Evolutionary conservation across 2,329 filamentous ascomycete species (phyloP), one percentile per base, ranked within the genome.

Genomic region (Aureobasidium vineae): DNA sequence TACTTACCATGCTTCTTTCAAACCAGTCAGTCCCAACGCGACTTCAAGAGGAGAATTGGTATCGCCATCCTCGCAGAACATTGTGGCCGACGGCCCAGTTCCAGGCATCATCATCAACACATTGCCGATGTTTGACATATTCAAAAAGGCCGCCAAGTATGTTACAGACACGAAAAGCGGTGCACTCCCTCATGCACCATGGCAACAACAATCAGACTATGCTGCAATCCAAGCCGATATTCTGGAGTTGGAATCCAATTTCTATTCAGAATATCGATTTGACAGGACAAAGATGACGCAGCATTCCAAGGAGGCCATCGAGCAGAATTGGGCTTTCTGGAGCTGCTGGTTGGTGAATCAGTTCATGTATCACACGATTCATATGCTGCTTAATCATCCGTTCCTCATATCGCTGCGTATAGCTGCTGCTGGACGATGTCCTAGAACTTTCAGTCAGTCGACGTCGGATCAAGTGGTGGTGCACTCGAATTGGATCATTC

Each of bases 71-170:
- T 50, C 63, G 3, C 63, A 65, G 28, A 53, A 64, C 23, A 54
- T 64, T 11, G 36, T 53, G 19, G 47, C 61, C 11, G 61, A 64
- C n/a, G 61, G 61, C 8, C 61, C 61, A 5, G 49, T 64, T 16
- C 61, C 61, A 1, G 61, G 61, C 11, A 64, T 64, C 11, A 64
- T 54, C 16, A 38, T 64, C 61, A 64, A 64, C 49, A 64, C 61
- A 15, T 26, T 64, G 19, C 49, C 61, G 1, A 54, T 64, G 61
- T 64, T 64, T 26, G 61, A 64, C 61, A 54, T 54, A 10, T 64
- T 65, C 63, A 56, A 65, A 13, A 65, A 65, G 38, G 52, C 50
- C 31, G 63, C 63, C 21, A 65, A 65, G 31, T 65, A 65, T n/a
- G 33, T 65, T 15, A 47, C 50, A 15, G 52, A 65, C 43, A 65